Evolutionary conservation across 768 basidiomycete species (phyloP), one percentile per base, ranked within the genome.

Genomic region (Leccinum variicolor): DNA sequence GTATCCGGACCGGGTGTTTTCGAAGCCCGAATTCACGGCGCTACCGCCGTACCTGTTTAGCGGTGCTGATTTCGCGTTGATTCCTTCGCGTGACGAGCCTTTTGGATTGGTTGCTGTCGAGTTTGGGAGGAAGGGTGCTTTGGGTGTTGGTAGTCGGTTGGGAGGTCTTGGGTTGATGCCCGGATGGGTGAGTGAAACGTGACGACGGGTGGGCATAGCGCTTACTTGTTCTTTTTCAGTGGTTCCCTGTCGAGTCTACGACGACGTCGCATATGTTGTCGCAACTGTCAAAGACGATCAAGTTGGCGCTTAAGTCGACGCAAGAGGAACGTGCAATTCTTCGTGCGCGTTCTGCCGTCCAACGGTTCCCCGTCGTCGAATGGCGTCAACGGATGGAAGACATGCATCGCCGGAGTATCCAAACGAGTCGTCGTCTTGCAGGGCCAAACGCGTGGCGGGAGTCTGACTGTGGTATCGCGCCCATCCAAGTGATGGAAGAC

Each of bases 151-250:
- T 63, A 86, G 89, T 77, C 90, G 94, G 65, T 81, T 96, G 21
- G 94, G 94, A 69, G 94, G 94, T 78, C 81, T 97, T 46, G 94
- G 94, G 74, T 77, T 97, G 58, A 97, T 97, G 94, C 94, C 94
- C 69, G 94, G 94, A 76, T 96, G 94, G 94, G 92, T 94, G 69
- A 66, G 88, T 81, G 10, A 19, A 58, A 45, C 15, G 53, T 23
- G 34, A 26, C 3, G 19, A 11, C 26, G 25, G 4, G 10, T 2
- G 5, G 25, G 3, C 1, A 36, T 11, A 36, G 48, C 39, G 10
- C 62, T 15, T 46, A 23, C 58, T 7, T 7, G 55, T 33, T 36
- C 59, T 33, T 55, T 33, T 55, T 33, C 29, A 94, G 92, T 97
- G 94, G 94, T 96, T 94, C 81, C 94, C 94, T 50, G 94, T 97